Conservation (phyloP, 2,329 filamentous ascomycete genomes). For the Fusarium nygamai region DNA sequence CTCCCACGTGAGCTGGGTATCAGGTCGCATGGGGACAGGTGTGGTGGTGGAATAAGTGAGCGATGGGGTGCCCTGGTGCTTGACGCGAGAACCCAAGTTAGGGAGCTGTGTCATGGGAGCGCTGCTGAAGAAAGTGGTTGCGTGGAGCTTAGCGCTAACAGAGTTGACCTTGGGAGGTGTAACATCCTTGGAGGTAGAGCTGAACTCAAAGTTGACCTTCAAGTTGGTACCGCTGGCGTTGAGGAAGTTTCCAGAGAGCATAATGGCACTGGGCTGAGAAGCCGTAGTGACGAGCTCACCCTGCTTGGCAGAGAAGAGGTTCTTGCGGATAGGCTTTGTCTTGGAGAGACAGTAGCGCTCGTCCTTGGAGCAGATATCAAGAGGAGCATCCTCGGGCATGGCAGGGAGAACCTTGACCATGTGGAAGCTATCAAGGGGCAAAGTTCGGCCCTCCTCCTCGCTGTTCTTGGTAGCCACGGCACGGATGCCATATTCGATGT, state of each 20-base stretch:
- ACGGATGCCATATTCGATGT: conserved; percentile 63
- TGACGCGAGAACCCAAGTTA: conserved; percentile 59
- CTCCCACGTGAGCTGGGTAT: conserved; percentile 56
- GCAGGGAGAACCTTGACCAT: conserved; percentile 64
- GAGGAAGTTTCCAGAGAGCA: conserved; percentile 61
- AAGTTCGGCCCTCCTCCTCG: conserved; percentile 38
- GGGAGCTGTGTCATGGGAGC: conserved; percentile 58
- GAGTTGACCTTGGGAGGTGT: conserved; percentile 59
- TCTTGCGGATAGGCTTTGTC: conserved; percentile 63
- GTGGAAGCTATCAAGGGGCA: conserved; percentile 54
- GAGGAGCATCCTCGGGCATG: conserved; percentile 60
- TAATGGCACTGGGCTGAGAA: conserved; percentile 58
- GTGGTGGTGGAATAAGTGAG: conserved; percentile 59
- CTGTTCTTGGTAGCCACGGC: conserved; percentile 52
- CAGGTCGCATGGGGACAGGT: conserved; percentile 50
- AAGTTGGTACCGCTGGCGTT: conserved; percentile 54
- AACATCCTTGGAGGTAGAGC: conserved; percentile 54
- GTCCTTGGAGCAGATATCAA: conserved; percentile 59
- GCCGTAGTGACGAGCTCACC: conserved; percentile 60
- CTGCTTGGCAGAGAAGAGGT: conserved; percentile 61
- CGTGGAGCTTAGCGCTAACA: conserved; percentile 61
- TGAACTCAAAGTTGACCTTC: conserved; percentile 59
- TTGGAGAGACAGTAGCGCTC: conserved; percentile 60
- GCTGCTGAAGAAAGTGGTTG: conserved; percentile 63
- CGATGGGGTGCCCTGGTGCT: conserved; percentile 53